A percentile compares a stretch with the other conserved stretches of the same genome.
Conservation (phyloP, 192 early-diverging fungal genomes). For the Phycomyces blakesleeanus region DNA sequence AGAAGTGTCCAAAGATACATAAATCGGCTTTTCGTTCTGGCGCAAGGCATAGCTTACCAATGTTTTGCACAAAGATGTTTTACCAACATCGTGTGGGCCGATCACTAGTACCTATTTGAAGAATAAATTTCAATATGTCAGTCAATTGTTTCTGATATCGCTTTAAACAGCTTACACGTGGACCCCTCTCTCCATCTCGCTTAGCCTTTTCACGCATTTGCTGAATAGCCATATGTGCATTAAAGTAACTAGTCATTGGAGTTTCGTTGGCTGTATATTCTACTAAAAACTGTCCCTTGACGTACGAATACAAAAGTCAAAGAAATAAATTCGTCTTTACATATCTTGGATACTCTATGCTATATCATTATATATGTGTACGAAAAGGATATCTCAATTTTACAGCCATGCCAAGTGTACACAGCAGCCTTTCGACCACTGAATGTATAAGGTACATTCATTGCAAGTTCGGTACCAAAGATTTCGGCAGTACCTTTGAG, state of each 20-base stretch:
- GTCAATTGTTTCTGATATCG: not conserved
- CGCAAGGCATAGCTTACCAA: slow-evolving; percentile 85
- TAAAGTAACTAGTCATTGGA: slow-evolving; percentile 87
- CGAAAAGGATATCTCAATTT: slow-evolving; percentile 46
- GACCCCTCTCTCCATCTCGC: slow-evolving; percentile 39
- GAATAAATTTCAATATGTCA: slow-evolving; percentile 4
- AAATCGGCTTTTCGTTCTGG: slow-evolving; percentile 69
- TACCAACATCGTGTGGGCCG: slow-evolving; percentile 91
- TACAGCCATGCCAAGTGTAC: slow-evolving; percentile 92
- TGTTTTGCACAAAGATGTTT: slow-evolving; percentile 82
- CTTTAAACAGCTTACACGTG: slow-evolving; percentile 33
- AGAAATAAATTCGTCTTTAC: not conserved
- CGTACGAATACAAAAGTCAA: slow-evolving; percentile 5
- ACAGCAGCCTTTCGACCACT: slow-evolving; percentile 82
- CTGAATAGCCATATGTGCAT: slow-evolving; percentile 85
- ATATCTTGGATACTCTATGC: not conserved
- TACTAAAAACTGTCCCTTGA: slow-evolving; percentile 63
- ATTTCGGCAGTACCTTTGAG: slow-evolving; percentile 81
- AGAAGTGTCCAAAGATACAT: slow-evolving; percentile 82
- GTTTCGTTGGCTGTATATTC: slow-evolving; percentile 95
- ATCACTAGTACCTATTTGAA: slow-evolving; percentile 70
- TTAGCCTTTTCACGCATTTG: slow-evolving; percentile 59
- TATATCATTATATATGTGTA: not conserved
- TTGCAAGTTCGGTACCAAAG: slow-evolving; percentile 91
- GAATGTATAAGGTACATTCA: slow-evolving; percentile 77